phyloP scores from a whole-genome alignment of 768 basidiomycete species.

The Cystofilobasidium capitatum region DNA sequence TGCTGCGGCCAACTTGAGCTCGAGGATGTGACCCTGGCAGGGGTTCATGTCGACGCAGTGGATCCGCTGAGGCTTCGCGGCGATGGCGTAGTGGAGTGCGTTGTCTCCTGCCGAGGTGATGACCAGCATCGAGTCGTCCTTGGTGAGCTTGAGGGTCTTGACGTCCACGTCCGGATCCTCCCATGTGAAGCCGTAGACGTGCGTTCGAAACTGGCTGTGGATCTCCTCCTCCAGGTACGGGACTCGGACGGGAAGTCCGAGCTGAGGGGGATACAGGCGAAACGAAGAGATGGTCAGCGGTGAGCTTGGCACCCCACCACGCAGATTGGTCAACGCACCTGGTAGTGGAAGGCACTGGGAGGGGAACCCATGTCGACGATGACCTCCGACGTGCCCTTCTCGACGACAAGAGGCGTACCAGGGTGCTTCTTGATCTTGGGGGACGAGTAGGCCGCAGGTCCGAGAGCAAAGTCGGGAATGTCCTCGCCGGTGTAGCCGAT shows the following conservation, averaged over 20 bases:
- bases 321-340: constrained; percentile 27
- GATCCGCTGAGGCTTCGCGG: constrained; percentile 51
- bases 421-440: constrained; percentile 43
- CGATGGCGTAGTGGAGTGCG: constrained; percentile 65
- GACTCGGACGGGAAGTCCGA: constrained; percentile 44
- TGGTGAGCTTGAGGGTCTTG: constrained; percentile 51
- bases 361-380: constrained; percentile 35
- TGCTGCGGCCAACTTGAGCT: constrained; percentile 64
- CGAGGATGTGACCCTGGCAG: constrained; percentile 59
- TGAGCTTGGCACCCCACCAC: constrained; percentile 43
- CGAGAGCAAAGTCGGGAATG: constrained; percentile 30
- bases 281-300: constrained; percentile 51
- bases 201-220: constrained; percentile 51
- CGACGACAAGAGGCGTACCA: constrained; percentile 31
- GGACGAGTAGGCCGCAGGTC: constrained; percentile 26
- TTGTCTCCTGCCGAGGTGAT: constrained; percentile 75
- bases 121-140: constrained; percentile 57
- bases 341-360: constrained; percentile 38
- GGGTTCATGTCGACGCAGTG: constrained; percentile 70
- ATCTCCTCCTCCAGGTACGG: constrained; percentile 61
- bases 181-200: constrained; percentile 47
- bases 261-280: constrained; percentile 60
- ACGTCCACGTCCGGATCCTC: constrained; percentile 71
- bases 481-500: constrained; percentile 22
- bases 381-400: constrained; percentile 32